Base-by-base conservation (phyloP, 1,284 basidiomycete genomes). In the Nidula niveotomentosa region DNA sequence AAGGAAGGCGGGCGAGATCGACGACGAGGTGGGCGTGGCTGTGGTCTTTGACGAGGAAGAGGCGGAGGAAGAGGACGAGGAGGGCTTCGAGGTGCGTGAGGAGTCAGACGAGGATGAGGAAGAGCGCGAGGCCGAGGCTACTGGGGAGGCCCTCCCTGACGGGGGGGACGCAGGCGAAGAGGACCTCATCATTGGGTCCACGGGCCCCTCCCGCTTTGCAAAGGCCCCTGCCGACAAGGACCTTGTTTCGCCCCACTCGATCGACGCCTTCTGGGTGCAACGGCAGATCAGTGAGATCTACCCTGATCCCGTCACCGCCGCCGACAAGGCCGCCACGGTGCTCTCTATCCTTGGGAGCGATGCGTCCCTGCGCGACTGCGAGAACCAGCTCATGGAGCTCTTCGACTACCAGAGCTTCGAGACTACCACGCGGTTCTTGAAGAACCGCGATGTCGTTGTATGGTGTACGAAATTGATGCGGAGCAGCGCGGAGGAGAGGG, bases 191-290 rank as follows among this genome's bases (percentile, higher is more conserved):
- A 85, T 94, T 55, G 92, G 92, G 41, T 81, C 81, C 46, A 79
- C 77, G 23, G 23, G 23, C 35, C 75, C 80, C 0, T 76, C 81
- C 15, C 69, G 70, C 9, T 65, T 61, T 48, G 74, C 73, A 49
- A 82, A 79, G 56, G 65, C 77, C 48, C 84, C 86, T 62, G 78
- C 76, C 46, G 86, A 93, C 71, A 87, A 88, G 65, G 91, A 94
- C 65, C 81, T 88, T 53, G 85, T 99, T 46, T 89, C 93, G 0
- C 94, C 95, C 0, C 94, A 96, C 62, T 83, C 91, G 48, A 88
- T 99, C 62, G 96, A 99, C 69, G 96, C 88, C 36, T 99, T 98
- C 83, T 99, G 96, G 95, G 92, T 99, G 0, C 97, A 99, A 69
- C 88, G 96, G 3, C 91, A 96, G 57, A 88, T 99, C 56, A 87